Evolutionary conservation across 768 basidiomycete genomes (phyloP), one percentile per base, ranked within the genome.

Genomic region (Fibroporia radiculosa): DNA sequence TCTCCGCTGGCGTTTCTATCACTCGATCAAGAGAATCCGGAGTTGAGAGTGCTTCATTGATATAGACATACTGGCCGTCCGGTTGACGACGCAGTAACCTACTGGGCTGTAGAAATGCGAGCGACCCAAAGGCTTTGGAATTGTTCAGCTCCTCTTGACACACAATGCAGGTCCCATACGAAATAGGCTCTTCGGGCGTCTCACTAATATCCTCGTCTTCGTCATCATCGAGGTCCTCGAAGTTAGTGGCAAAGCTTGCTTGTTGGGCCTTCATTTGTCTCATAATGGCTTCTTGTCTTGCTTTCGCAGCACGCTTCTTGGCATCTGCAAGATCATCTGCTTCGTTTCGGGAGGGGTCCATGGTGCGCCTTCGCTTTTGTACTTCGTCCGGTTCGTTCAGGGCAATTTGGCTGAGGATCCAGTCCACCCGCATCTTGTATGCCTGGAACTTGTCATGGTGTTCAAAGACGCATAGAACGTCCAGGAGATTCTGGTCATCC

Each of bases 261-360:
- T 97, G 93, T 56, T 93, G 88, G 20, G 83, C 82, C 56, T 89
- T 91, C 80, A 98, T 97, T 66, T 96, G 84, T 56, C 82, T 78
- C 91, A 99, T 89, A 56, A 99, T 89, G 0, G 87, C 84, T 48
- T 85, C 88, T 61, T 96, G 86, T n/a, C 93, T 72, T 11, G 80
- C 86, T 61, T 92, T 91, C 6, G 89, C 92, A 4, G 92, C 89
- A 23, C 72, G 72, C 59, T 89, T 90, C 70, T 84, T 87, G 33
- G 78, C 75, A 45, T 82, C 82, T 47, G 79, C 83, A 2, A 77
- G 64, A 48, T 82, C 76, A 19, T 69, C 56, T 0, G 65, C 61
- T 12, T 62, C 54, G 4, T 60, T 60, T 4, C 61, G 54, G 5
- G 61, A 56, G 10, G 59, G 55, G 23, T 73, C 67, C 2, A 67